A percentile compares a stretch with the other conserved stretches of the same genome.
phyloP scores from a whole-genome alignment of 2,329 filamentous ascomycete genomes.

The Ambrosiella beaveri region DNA sequence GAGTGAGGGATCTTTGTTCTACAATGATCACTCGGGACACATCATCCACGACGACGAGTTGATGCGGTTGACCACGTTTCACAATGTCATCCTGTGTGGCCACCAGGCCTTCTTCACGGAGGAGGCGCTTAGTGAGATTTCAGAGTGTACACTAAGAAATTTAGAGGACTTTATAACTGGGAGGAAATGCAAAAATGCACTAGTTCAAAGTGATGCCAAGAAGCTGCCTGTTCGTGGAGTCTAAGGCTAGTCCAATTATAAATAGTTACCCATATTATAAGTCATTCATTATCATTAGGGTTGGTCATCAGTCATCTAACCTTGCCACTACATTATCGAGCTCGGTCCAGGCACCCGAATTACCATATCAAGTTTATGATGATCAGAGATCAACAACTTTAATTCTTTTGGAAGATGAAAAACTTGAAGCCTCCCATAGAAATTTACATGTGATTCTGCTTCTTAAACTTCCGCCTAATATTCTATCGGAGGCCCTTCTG shows the following conservation, averaged over 20 bases:
- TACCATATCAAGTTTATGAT: no score
- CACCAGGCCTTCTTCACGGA: conserved; percentile 55
- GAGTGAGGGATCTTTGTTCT: conserved; percentile 44
- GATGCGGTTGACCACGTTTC: conserved; percentile 50
- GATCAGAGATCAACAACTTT: no score
- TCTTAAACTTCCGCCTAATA: background rate
- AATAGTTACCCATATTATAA: no score
- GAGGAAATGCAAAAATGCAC: conserved; percentile 22
- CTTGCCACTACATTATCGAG: no score
- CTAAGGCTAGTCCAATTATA: background rate
- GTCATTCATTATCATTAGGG: no score
- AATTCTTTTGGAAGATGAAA: no score
- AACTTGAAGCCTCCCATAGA: background rate
- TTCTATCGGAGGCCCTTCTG: background rate
- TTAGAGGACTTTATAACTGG: conserved; percentile 27
- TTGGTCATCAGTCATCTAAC: no score
- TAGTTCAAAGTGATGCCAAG: conserved; percentile 17
- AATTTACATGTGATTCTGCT: background rate
- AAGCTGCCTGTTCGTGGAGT: conserved; percentile 19
- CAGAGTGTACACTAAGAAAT: conserved; percentile 41
- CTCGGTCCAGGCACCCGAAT: no score
- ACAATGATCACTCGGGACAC: conserved; percentile 45
- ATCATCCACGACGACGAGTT: conserved; percentile 51
- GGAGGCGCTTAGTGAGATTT: conserved; percentile 47
- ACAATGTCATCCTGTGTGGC: conserved; percentile 47